Base-by-base conservation (phyloP, 768 basidiomycete genomes). In the Dacryopinax spathularia region DNA sequence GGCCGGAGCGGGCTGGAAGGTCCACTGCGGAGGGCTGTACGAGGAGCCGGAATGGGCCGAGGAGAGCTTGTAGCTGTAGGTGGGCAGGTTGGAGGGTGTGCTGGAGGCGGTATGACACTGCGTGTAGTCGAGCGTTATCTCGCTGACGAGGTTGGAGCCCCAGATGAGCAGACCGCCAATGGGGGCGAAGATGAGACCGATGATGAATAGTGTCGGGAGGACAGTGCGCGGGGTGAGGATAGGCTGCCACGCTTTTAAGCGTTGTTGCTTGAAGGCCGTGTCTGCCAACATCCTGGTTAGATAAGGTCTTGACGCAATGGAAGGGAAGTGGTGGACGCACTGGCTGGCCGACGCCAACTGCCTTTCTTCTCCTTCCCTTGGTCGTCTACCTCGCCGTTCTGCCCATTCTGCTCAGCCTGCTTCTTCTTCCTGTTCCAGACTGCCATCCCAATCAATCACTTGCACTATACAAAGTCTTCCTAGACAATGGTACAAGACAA, bases 221-320 rank as follows among this genome's bases (percentile, higher is more conserved):
- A 99, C 96, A 1, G 93, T 96, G 75, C 94, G 94, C 3, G 96
- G 96, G 3, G 94, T 97, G 56, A 98, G 82, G 73, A 99, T 98
- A 9, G 96, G 96, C 80, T 99, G 96, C 96, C 96, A 99, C 71
- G 96, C 96, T 78, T 97, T 98, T 72, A 99, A 83, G 63, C 96
- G 88, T 75, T 99, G 96, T 75, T 99, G 96, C 77, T 96, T 98
- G 83, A 96, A 97, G 37, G 94, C 95, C 65, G 94, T 97, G 76
- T 97, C 92, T 96, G 74, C 60, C 62, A 44, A 60, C 44, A 69
- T n/a, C n/a, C n/a, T n/a, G n/a, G n/a, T 43, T 39, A 65, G 69
- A 66, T 70, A 63, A n/a, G 65, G 68, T 60, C 66, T 59, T 33
- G 27, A 15, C 5, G 25, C n/a, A n/a, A n/a, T 9, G 48, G 48